phyloP scores from a whole-genome alignment of 352 stramenopile genomes.

The Globisporangium ultimum region DNA sequence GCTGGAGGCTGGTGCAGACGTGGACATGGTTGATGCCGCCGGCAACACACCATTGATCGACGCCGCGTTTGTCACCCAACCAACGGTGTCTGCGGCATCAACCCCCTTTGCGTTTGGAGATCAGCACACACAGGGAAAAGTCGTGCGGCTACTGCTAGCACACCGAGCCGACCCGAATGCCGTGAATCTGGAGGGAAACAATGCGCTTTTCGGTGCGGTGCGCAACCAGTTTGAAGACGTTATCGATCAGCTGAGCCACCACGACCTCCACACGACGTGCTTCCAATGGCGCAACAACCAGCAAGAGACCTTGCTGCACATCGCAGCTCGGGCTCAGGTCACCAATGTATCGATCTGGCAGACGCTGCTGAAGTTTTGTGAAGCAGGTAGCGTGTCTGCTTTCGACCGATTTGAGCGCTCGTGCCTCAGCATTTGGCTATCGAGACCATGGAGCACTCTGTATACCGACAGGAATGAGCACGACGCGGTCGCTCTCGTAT shows the following conservation, averaged over 20 bases:
- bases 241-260: conserved; percentile 8
- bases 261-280: neutral
- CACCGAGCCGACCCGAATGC: conserved; percentile 17
- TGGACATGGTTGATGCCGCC: conserved; percentile 21
- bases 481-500: neutral
- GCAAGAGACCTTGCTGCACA: conserved; percentile 22
- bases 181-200: conserved; percentile 15
- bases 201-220: conserved; percentile 21
- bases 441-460: conserved; percentile 11
- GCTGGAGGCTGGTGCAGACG: conserved; percentile 22
- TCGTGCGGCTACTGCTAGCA: conserved; percentile 25
- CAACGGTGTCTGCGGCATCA: neutral
- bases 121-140: conserved; percentile 18
- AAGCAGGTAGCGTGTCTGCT: conserved; percentile 3
- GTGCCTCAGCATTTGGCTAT: conserved; percentile 20
- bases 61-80: conserved; percentile 32
- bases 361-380: conserved; percentile 15
- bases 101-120: conserved; percentile 34
- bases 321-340: conserved; percentile 25
- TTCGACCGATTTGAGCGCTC: conserved; percentile 17
- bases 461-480: neutral
- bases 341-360: conserved; percentile 23
- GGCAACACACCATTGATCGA: conserved; percentile 37
- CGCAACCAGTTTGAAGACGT: conserved; percentile 19
- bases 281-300: conserved; percentile 8